Evolutionary conservation across 2,329 filamentous ascomycete species (phyloP).

Genomic region (Escovopsis sp.): DNA sequence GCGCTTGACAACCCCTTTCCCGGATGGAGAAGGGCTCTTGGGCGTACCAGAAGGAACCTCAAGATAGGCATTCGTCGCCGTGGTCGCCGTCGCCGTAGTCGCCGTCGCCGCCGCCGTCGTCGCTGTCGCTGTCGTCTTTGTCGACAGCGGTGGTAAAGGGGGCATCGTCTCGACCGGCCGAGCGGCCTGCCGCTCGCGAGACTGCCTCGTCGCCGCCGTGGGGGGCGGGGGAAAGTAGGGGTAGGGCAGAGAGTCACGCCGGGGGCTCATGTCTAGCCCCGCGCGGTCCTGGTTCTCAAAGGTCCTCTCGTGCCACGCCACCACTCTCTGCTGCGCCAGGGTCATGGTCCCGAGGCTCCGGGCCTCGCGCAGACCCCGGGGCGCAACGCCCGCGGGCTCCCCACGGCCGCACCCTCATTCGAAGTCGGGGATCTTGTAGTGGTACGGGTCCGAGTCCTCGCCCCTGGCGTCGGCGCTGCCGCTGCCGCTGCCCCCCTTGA

Average conservation of each 20-base stretch:
- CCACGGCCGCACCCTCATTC: constrained; percentile 37
- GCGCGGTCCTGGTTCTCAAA: constrained; percentile 16
- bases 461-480: too few species aligned
- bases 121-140: constrained; percentile 11
- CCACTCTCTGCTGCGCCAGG: constrained; percentile 12
- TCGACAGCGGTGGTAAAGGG: constrained; percentile 8
- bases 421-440: constrained; percentile 27
- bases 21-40: constrained; percentile 6
- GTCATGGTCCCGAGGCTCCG: constrained; percentile 25
- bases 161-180: constrained; percentile 16
- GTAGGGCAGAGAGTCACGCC: constrained; percentile 2
- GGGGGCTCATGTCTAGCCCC: constrained; percentile 13
- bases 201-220: constrained; percentile 19
- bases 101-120: constrained; percentile 3
- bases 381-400: constrained; percentile 11
- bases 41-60: constrained; percentile 5
- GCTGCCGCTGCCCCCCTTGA: constrained; percentile 25
- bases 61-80: too few species aligned
- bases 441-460: not conserved
- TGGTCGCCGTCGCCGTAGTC: not conserved
- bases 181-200: constrained; percentile 10
- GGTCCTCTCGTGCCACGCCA: constrained; percentile 11
- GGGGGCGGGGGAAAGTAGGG: constrained; percentile 21
- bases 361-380: constrained; percentile 10
- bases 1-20: constrained; percentile 19